Evolutionary conservation across 169 alveolate genomes (phyloP).

Genomic region (Plasmodium reichenowi): DNA sequence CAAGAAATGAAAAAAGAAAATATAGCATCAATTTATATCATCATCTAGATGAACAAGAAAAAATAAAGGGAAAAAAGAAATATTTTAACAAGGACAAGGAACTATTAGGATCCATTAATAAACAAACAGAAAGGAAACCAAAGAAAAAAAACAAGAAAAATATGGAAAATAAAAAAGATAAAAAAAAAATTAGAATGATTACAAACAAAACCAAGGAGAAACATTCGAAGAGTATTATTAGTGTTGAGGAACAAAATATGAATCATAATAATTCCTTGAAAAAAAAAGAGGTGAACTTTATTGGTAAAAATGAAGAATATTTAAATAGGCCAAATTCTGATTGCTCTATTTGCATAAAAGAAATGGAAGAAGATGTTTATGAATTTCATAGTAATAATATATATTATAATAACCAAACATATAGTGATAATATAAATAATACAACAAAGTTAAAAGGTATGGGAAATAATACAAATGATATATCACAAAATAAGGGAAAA

Average conservation of each 20-base stretch:
- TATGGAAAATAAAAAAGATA: not conserved
- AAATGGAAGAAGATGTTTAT: not conserved
- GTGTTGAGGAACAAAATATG: not conserved
- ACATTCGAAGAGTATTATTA: too few relatives aligned
- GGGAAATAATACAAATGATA: conserved; percentile 5
- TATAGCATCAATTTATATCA: not conserved
- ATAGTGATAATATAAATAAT: not conserved
- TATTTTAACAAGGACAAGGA: not conserved
- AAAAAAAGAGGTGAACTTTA: conserved; percentile 56
- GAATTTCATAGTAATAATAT: not conserved
- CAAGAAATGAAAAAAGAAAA: not conserved
- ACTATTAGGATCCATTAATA: conserved; percentile 13
- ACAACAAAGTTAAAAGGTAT: not conserved
- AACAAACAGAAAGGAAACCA: not conserved
- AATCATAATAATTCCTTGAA: conserved; percentile 23
- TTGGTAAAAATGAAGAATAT: not conserved
- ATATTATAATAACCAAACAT: not conserved
- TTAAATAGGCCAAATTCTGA: not conserved
- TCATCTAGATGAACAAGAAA: not conserved
- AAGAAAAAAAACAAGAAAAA: conserved; percentile 5
- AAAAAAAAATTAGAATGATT: not conserved
- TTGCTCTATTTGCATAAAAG: too few relatives aligned
- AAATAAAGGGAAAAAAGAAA: not conserved
- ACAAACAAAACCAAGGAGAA: too few relatives aligned
- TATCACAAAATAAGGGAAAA: not conserved